Base-by-base conservation (phyloP, 1,284 basidiomycete species). In the Sphagnurus paluster region DNA sequence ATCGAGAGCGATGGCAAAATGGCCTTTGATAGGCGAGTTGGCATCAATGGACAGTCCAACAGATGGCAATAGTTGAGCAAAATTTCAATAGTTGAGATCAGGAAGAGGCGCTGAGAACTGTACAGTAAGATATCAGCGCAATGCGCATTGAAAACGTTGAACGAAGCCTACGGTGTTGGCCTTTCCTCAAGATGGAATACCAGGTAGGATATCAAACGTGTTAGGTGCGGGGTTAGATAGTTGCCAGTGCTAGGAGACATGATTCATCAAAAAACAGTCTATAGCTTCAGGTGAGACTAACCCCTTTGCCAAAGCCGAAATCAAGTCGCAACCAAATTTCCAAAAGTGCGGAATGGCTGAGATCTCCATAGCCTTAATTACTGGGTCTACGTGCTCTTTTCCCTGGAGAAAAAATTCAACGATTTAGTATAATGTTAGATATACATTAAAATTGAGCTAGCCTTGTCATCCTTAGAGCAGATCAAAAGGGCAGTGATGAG, bases 161-260 rank as follows among this genome's bases (percentile, higher is more conserved):
- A 8, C 21, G 39, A 32, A 20, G 69, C 80, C 56, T 61, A 87
- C 86, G 69, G 40, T 8, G 70, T 61, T 23, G 64, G 63, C 13
- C 67, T 64, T 49, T 77, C 76, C 59, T 90, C 88, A 1, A 90
- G 66, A 46, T 82, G 85, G 55, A 72, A 78, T 2, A 72, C 64
- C 11, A 90, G 58, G 32, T 72, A 66, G 21, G 71, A 71, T 8
- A 79, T 56, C 10, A 90, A 46, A 34, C 67, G 74, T 11, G 76
- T 62, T 0, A 70, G 37, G 52, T 84, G 69, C 0, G 86, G 76
- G 5, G 74, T 71, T 14, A 90, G 57, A 48, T 77, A 73, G 37
- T 71, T 69, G 10, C 66, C 65, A 8, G 71, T 60, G 42, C 87
- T 90, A 47, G 30, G n/a, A 33, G 16, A 37, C n/a, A 51, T 29